Base-by-base conservation (phyloP, 169 alveolate species). In the Prorocentrum cordatum region DNA sequence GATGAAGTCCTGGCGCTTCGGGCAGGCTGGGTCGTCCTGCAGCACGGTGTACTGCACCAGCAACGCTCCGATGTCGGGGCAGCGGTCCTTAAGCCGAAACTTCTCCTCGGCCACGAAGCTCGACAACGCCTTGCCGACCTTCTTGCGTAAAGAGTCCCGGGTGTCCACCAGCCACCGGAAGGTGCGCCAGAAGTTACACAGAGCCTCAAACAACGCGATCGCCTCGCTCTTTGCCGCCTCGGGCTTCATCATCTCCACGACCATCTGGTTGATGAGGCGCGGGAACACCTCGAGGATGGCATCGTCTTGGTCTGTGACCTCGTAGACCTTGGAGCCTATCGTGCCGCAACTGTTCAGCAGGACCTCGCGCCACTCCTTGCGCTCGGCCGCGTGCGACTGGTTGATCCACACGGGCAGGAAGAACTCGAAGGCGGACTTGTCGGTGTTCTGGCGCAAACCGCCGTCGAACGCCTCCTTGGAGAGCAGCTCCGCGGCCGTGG, bases 141-240 rank as follows among this genome's bases (percentile, higher is more conserved):
- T 45, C 61, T 24, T 35, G n/a, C 86, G 86, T 5, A 75, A 59
- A n/a, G 27, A 16, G 47, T 18, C 35, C 14, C 86, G 86, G 20
- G 54, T 58, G 58, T 75, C 86, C 27, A 75, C 86, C 54, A 75
- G 71, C 86, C 86, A 75, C 22, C 86, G 68, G 42, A 75, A 58
- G 68, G 86, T 75, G 38, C 86, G 86, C 86, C 86, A 75, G 39
- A 75, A 75, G 86, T 75, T 75, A 71, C 86, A 75, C 31, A 75
- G 86, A 7, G 86, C 86, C 58, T 75, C 86, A 22, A 75, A 75
- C 39, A 71, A 50, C 27, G 86, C 86, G 32, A 75, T 75, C 31
- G 86, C 86, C 4, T 70, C 86, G n/a, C 86, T 75, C 59, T 75
- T 75, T 7, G 27, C 7, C 1, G 86, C 86, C 47, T 75, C 86